These are phyloP conservation scores for Xerocomellus intermedius DNA, from an alignment of 768 basidiomycete species.

Conservation along the genomic window DNA sequence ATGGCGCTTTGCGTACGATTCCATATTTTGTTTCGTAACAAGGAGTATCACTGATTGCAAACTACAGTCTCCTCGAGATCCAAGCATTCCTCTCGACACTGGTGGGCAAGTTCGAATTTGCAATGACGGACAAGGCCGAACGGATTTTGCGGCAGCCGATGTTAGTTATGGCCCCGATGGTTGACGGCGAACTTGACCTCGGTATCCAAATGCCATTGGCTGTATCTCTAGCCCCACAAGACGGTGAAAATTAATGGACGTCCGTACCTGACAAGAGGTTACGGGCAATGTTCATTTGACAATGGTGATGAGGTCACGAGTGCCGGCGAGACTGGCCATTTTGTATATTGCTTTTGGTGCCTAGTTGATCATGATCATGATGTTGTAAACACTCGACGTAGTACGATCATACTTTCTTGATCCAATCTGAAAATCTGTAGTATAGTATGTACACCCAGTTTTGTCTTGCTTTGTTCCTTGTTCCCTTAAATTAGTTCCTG, in stretches of 20 bases:
- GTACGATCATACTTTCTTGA: too few species aligned
- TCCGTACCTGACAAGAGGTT: not conserved
- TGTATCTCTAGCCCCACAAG: slow-evolving; percentile 11
- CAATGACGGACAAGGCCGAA: slow-evolving; percentile 27
- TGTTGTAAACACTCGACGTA: too few species aligned
- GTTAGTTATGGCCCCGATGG: slow-evolving; percentile 34
- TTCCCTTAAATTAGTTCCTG: too few species aligned
- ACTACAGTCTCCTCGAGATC: slow-evolving; percentile 41
- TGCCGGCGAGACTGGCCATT: too few species aligned
- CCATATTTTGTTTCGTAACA: not conserved
- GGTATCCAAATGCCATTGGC: slow-evolving; percentile 32
- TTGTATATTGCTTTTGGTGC: too few species aligned
- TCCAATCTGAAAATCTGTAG: too few species aligned
- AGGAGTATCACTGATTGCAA: not conserved
- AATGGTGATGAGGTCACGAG: not conserved
- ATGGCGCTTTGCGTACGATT: slow-evolving; percentile 29
- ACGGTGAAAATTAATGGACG: not conserved
- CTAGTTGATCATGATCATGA: too few species aligned
- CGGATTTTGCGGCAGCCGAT: slow-evolving; percentile 23
- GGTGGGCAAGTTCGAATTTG: slow-evolving; percentile 52
- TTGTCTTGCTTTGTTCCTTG: too few species aligned
- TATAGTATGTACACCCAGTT: too few species aligned
- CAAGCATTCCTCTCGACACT: slow-evolving; percentile 56
- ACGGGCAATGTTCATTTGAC: not conserved
- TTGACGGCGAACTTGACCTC: slow-evolving; percentile 31